Evolutionary conservation across 257 asterid genomes (phyloP), one percentile per base, ranked within the genome.

Genomic region (Haberlea rhodopensis): DNA sequence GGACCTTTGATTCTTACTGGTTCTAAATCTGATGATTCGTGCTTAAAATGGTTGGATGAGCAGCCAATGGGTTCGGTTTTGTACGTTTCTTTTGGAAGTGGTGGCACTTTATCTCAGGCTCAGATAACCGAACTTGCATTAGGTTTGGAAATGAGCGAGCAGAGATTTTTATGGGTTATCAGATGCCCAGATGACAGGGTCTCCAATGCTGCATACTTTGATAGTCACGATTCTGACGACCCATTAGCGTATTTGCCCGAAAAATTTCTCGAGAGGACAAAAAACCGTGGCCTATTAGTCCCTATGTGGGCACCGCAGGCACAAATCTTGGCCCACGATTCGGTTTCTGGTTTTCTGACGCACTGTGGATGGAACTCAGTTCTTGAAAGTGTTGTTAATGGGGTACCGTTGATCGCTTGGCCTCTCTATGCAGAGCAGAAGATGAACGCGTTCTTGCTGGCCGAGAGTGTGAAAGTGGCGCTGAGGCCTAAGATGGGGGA

Each of bases 361-460:
- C 85, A 89, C 9, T 89, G 96, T 5, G 96, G 95, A 0, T 89
- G 92, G 89, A 89, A 87, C 29, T 89, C 96, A 0, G 60, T 60
- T 0, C 63, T 89, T 0, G 95, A 89, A 19, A 80, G 89, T 5
- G 71, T 87, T 11, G 86, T 68, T 0, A 73, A 82, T 2, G 94
- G 96, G 1, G 81, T 83, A 2, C 91, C 98, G 2, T 60, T 91
- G 63, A 79, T 89, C 5, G 90, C 83, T 0, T 91, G 98, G 98
- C 98, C 98, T 0, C 68, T 91, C 25, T 91, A 68, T 5, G 96
- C 98, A 0, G 98, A 91, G 26, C 98, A 91, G 40, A 72, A 53
- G 59, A 84, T 81, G 94, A 91, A 91, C 1, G 91, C 96, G 0
- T 80, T 83, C 21, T 62, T 86, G 68, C 23, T 91, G 5, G 27